Evolutionary conservation across 768 basidiomycete species (phyloP).

Genomic region (Scleroderma bovista): DNA sequence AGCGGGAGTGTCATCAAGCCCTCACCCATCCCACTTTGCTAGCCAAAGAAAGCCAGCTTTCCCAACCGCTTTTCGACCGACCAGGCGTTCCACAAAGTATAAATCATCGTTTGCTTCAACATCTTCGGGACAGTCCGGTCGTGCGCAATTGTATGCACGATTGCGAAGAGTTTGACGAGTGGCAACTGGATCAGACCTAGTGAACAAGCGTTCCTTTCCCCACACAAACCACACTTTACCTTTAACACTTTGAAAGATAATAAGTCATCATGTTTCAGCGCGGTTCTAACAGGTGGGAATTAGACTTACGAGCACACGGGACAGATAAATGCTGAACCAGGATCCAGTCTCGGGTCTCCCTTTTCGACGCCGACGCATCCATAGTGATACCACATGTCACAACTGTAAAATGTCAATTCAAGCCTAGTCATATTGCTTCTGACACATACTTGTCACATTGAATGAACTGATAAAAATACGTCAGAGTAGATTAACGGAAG

Average conservation of each 20-base stretch:
- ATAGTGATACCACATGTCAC: conserved; percentile 46
- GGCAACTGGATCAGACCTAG: conserved; percentile 7
- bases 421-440: not conserved
- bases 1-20: not conserved
- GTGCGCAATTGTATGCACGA: conserved; percentile 13
- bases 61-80: conserved; percentile 19
- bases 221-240: conserved; percentile 1
- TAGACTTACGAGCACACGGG: conserved; percentile 35
- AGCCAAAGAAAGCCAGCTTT: conserved; percentile 18
- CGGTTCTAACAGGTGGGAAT: not conserved
- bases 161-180: conserved; percentile 8
- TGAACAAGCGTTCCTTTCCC: not conserved
- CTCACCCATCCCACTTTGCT: conserved; percentile 31
- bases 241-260: conserved; percentile 5
- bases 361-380: conserved; percentile 41
- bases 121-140: conserved; percentile 21
- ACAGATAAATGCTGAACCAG: conserved; percentile 32
- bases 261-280: not conserved
- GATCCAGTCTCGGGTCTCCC: conserved; percentile 33
- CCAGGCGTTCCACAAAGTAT: conserved; percentile 23
- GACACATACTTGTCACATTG: conserved; percentile 31
- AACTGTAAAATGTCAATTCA: conserved; percentile 22
- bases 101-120: conserved; percentile 4
- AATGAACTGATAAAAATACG: conserved; percentile 21
- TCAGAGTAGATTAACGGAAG: not conserved